Base-by-base conservation (phyloP, 306 rosid genomes). In the Carpinus fangiana region DNA sequence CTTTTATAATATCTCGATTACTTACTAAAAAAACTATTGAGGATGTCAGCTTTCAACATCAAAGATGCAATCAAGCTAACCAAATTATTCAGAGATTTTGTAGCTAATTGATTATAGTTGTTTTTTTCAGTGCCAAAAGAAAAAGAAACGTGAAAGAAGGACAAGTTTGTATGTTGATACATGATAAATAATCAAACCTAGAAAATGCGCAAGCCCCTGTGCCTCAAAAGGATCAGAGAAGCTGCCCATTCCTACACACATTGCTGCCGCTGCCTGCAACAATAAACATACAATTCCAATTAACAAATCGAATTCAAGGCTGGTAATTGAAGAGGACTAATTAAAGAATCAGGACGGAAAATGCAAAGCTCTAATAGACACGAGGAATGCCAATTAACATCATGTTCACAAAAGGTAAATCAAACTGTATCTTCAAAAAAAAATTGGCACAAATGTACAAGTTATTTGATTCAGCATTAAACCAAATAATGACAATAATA, bases 171-270 rank as follows among this genome's bases (percentile, higher is more conserved):
- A 34, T 12, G 38, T 76, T 28, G 16, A 48, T 12, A 10, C 74
- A 38, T 62, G 54, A 41, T 53, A 76, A 74, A 78, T 34, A 77
- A 70, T 50, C 84, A 78, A 62, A 95, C 98, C 98, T 83, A 95
- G 76, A 82, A 95, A 95, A 78, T 95, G 98, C 10, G 98, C 98
- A 26, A 95, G 92, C 76, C 98, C 98, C 74, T 92, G 98, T 5
- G 98, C 98, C 84, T 95, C 96, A 34, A 73, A 65, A 43, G 98
- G 98, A 76, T 95, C 98, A 47, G 90, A 92, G 80, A 95, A 95
- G 85, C 98, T 92, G 61, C 98, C 98, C 48, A 95, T 90, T 78
- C 91, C 98, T 16, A 95, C 98, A 67, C 93, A 91, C 98, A 95
- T 91, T 2, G 98, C 98, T 46, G 98, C 98, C 1, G 98, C 98